phyloP scores from a whole-genome alignment of 2,329 filamentous ascomycete genomes.

The Chrysoporthe puriensis region DNA sequence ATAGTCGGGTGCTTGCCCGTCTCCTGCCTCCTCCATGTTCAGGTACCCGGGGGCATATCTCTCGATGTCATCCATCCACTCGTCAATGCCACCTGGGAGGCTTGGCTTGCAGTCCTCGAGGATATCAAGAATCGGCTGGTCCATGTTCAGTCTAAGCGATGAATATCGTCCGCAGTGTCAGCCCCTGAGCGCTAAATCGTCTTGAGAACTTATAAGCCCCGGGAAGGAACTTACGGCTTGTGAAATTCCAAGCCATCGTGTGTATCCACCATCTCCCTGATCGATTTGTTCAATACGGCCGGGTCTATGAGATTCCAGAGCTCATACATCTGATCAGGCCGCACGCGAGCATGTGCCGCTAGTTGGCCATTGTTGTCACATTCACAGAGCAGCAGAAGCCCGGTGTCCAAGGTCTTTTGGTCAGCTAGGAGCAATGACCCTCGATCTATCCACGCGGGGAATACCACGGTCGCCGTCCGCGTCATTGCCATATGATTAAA shows the following conservation, averaged over 20 bases:
- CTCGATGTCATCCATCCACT: conserved; percentile 17
- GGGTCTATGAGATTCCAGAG: background rate
- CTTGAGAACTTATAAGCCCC: background rate
- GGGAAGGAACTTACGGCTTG: background rate
- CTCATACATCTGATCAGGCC: background rate
- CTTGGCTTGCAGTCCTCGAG: conserved; percentile 2
- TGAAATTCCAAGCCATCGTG: background rate
- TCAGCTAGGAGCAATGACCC: conserved; percentile 3
- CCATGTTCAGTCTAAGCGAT: background rate
- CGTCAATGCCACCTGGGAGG: background rate
- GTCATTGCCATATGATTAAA: conserved; percentile 9
- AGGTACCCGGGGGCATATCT: conserved; percentile 19
- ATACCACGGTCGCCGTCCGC: background rate
- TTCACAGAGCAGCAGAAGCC: conserved; percentile 2
- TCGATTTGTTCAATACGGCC: background rate
- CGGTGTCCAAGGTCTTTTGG: conserved; percentile 1
- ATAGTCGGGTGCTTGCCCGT: conserved; percentile 3
- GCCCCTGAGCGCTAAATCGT: background rate
- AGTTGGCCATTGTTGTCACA: conserved; percentile 7
- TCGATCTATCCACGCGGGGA: background rate
- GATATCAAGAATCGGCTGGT: conserved; percentile 5
- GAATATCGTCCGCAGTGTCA: too few species aligned
- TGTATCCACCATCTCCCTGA: background rate
- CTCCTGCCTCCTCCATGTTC: background rate
- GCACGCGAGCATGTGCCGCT: background rate